Base-by-base conservation (phyloP, 139 green algal genomes). In the Zygnema circumcarinatum region DNA sequence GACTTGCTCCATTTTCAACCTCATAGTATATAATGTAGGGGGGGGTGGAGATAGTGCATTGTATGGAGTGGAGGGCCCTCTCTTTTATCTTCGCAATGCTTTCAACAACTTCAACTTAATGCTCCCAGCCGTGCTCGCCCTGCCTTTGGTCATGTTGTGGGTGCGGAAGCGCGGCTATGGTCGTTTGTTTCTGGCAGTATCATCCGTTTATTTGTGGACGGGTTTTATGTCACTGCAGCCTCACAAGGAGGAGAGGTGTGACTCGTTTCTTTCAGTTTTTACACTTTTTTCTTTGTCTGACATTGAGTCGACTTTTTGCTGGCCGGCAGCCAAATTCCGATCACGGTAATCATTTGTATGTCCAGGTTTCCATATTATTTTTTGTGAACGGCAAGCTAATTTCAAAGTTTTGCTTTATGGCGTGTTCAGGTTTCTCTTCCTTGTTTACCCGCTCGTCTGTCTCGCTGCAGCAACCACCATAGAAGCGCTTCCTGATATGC, bases 181-280 rank as follows among this genome's bases (percentile, higher is more conserved):
- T 54, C n/a, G 38, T 25, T 38, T 85, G 41, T 67, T 85, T 40
- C 22, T 85, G 31, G 7, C n/a, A 25, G 67, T 42, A 2, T 81
- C 31, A 33, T 22, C 62, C 56, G 36, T 92, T 32, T 95, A 88
- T 80, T 53, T 97, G n/a, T 97, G 95, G 95, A 73, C 95, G 38
- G 74, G 47, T 0, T 91, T 93, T 73, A 94, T 97, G 88, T 94
- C 91, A 0, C 41, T 82, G 33, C 83, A 97, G 29, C 94, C 95
- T 2, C 95, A 97, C 92, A 97, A 97, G 87, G 95, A 97, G 85
- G 95, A 97, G 81, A 88, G 95, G 62, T 91, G 53, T 32, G 36
- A 72, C 16, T 78, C 3, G 54, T 72, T 72, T 72, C 25, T 72
- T 72, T 25, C 25, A 72, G 25, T 72, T 72, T 72, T 29, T 72